Evolutionary conservation across 2,329 filamentous ascomycete species (phyloP).

Genomic region (Neofusicoccum cordaticola): DNA sequence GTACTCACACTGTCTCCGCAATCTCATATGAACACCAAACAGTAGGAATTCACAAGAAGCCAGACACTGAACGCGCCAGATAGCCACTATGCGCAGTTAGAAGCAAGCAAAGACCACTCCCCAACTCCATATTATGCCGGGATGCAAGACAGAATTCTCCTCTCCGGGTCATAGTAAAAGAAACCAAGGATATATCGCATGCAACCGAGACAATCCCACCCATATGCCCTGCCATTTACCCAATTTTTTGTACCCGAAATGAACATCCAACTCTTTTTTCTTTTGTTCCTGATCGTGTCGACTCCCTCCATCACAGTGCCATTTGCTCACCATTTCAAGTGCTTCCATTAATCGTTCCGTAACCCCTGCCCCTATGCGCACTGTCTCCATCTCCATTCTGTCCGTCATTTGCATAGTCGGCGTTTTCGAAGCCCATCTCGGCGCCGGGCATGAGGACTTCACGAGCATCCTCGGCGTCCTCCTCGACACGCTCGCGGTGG

Average conservation of each 20-base stretch:
- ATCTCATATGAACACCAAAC: background rate
- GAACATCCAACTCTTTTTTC: background rate
- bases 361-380: background rate
- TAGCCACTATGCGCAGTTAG: too few species aligned
- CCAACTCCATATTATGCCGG: background rate
- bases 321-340: background rate
- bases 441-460: conserved; percentile 36
- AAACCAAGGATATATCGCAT: background rate
- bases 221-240: background rate
- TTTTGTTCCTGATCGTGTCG: too few species aligned
- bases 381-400: background rate
- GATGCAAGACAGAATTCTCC: background rate
- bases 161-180: background rate
- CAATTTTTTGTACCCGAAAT: background rate
- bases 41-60: background rate
- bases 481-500: conserved; percentile 34
- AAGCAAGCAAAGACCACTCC: background rate
- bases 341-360: background rate
- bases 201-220: background rate
- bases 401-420: background rate
- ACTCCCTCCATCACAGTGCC: background rate
- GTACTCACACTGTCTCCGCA: background rate
- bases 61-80: too few species aligned
- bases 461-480: conserved; percentile 34
- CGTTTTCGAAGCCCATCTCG: conserved; percentile 4